Evolutionary conservation across 2,329 filamentous ascomycete species (phyloP).

Genomic region (Aciculosporium take): DNA sequence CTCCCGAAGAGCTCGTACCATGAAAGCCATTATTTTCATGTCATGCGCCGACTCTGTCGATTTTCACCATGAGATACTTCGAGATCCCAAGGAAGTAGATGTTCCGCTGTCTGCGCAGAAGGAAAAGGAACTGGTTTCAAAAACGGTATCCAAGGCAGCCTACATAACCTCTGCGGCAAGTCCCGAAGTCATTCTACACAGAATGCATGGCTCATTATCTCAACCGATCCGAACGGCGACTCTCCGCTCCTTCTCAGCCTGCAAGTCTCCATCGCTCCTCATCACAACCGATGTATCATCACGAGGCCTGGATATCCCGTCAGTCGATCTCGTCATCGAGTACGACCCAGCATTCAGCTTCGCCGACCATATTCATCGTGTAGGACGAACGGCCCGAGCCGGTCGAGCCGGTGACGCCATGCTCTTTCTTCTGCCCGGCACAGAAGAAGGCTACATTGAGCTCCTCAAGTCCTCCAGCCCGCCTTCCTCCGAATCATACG

Average conservation of each 20-base stretch:
- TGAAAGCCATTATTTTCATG: slow-evolving; percentile 95
- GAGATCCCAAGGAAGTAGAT: slow-evolving; percentile 20
- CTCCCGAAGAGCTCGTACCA: slow-evolving; percentile 73
- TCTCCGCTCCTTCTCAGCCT: slow-evolving; percentile 62
- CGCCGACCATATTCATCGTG: slow-evolving; percentile 85
- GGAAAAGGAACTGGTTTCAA: slow-evolving; percentile 26
- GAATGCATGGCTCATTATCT: slow-evolving; percentile 81
- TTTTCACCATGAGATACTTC: slow-evolving; percentile 83
- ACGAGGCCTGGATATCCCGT: slow-evolving; percentile 86
- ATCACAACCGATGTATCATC: slow-evolving; percentile 93
- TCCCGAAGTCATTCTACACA: slow-evolving; percentile 58
- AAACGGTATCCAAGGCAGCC: slow-evolving; percentile 54
- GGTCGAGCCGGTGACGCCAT: slow-evolving; percentile 75
- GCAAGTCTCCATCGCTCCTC: slow-evolving; percentile 62
- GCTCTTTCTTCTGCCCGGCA: slow-evolving; percentile 80
- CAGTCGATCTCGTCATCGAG: slow-evolving; percentile 88
- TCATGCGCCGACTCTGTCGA: slow-evolving; percentile 95
- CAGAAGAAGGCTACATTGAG: slow-evolving; percentile 80
- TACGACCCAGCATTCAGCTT: slow-evolving; percentile 92
- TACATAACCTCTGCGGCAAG: slow-evolving; percentile 66
- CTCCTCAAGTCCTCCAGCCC: slow-evolving; percentile 44
- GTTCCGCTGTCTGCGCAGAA: slow-evolving; percentile 16
- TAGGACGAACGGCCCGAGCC: slow-evolving; percentile 87
- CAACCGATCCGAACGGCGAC: slow-evolving; percentile 81
- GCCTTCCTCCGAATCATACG: slow-evolving; percentile 36